phyloP scores from a whole-genome alignment of 2,329 filamentous ascomycete genomes.

The Exophiala viscosa region DNA sequence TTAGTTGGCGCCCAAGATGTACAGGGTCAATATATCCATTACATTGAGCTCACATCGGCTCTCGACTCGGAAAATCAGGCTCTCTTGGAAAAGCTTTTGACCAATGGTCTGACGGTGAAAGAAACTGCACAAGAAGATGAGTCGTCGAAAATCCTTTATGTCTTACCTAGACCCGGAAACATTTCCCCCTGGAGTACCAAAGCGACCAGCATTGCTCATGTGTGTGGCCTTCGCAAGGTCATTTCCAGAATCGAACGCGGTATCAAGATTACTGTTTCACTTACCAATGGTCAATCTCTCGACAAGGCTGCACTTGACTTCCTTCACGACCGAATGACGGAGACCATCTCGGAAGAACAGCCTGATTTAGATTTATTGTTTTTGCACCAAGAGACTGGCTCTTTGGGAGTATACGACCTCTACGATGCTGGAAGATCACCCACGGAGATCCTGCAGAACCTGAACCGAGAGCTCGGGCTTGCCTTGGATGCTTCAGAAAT shows the following conservation, averaged over 20 bases:
- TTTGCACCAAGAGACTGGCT: conserved; percentile 60
- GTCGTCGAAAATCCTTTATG: conserved; percentile 59
- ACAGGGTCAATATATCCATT: conserved; percentile 56
- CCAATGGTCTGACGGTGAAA: conserved; percentile 53
- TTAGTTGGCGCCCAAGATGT: conserved; percentile 43
- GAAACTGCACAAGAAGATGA: conserved; percentile 45
- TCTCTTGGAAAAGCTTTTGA: conserved; percentile 57
- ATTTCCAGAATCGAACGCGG: conserved; percentile 82
- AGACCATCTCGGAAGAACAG: conserved; percentile 64
- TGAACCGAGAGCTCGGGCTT: conserved; percentile 79
- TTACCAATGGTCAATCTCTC: conserved; percentile 56
- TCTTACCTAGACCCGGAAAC: conserved; percentile 73
- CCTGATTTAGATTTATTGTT: conserved; percentile 77
- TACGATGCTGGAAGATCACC: conserved; percentile 63
- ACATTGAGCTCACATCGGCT: conserved; percentile 57
- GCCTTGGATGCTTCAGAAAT: conserved; percentile 86
- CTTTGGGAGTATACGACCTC: conserved; percentile 72
- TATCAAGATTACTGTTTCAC: conserved; percentile 64
- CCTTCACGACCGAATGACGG: conserved; percentile 93
- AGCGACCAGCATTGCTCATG: conserved; percentile 87
- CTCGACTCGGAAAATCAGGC: conserved; percentile 47
- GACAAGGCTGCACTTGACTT: conserved; percentile 60
- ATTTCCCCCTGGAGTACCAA: conserved; percentile 97
- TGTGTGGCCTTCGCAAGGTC: conserved; percentile 73
- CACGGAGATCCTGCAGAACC: conserved; percentile 69